phyloP scores from a whole-genome alignment of 306 rosid genomes.

The Lathyrus oleraceus region DNA sequence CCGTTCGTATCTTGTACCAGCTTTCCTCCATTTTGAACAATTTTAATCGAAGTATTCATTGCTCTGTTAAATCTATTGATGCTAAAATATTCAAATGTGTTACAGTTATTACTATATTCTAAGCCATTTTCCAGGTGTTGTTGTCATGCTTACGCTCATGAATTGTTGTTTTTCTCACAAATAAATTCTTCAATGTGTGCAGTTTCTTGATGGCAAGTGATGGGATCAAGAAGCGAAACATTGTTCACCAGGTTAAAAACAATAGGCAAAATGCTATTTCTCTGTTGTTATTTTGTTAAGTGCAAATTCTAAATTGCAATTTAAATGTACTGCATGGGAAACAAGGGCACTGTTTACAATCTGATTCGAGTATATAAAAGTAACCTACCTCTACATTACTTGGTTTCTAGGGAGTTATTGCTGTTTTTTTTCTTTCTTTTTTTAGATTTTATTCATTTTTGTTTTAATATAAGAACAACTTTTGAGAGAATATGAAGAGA shows the following conservation, averaged over 20 bases:
- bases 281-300: conserved; percentile 21
- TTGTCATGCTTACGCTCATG: conserved; percentile 4
- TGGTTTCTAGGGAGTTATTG: conserved; percentile 8
- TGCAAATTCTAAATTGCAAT: background rate
- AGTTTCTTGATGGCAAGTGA: conserved; percentile 97
- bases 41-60: conserved; percentile 17
- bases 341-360: background rate
- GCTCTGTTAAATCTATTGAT: conserved; percentile 17
- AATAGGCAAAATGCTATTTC: background rate
- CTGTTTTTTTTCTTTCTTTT: background rate
- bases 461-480: background rate
- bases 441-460: background rate
- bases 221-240: conserved; percentile 79
- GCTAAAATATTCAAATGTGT: conserved; percentile 18
- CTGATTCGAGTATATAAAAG: background rate
- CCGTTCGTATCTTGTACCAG: conserved; percentile 62
- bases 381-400: background rate
- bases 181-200: conserved; percentile 37
- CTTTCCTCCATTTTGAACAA: conserved; percentile 20
- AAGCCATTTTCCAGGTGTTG: conserved; percentile 8
- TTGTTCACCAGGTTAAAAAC: conserved; percentile 65
- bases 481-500: background rate
- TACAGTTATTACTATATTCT: conserved; percentile 19
- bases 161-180: conserved; percentile 36
- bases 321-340: conserved; percentile 7